Evolutionary conservation across 495 filamentous ascomycete genomes (phyloP).

Genomic region (Talaromyces borbonicus): DNA sequence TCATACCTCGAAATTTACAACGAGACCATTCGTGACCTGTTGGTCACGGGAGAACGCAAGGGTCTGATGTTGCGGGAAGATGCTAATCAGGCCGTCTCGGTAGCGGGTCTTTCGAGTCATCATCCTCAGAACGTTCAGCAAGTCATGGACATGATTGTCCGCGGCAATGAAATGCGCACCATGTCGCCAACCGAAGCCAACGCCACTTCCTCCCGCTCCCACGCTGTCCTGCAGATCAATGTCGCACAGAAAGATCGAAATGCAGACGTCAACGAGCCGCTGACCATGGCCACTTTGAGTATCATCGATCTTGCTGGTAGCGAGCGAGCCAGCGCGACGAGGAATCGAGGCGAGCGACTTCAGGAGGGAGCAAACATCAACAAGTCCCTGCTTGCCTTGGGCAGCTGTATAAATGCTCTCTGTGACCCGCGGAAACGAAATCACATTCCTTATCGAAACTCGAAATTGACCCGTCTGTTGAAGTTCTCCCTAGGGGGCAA

Average conservation of each 20-base stretch:
- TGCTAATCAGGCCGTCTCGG: constrained; percentile 84
- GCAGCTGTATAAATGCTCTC: constrained; percentile 97
- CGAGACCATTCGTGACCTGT: constrained; percentile 91
- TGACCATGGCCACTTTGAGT: constrained; percentile 94
- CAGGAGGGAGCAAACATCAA: constrained; percentile 98
- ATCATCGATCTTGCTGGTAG: constrained; percentile 98
- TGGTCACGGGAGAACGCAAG: constrained; percentile 80
- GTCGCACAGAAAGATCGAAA: constrained; percentile 89
- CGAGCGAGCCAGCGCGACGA: constrained; percentile 91
- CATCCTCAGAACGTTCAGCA: constrained; percentile 80
- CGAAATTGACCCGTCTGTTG: constrained; percentile 88
- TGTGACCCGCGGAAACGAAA: constrained; percentile 89
- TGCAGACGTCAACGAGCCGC: constrained; percentile 84
- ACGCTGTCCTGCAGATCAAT: constrained; percentile 98
- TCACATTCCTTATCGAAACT: constrained; percentile 95
- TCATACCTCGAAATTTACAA: constrained; percentile 99
- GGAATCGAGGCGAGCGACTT: constrained; percentile 87
- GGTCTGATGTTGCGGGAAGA: constrained; percentile 93
- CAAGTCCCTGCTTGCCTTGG: constrained; percentile 88
- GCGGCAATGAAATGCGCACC: constrained; percentile 87
- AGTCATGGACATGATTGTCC: constrained; percentile 99
- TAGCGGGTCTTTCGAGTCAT: constrained; percentile 85
- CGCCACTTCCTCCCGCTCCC: constrained; percentile 93
- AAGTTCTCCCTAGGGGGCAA: constrained; percentile 98
- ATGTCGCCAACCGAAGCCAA: constrained; percentile 98